Base-by-base conservation (phyloP, 495 filamentous ascomycete genomes). In the Cairneyella variabilis region DNA sequence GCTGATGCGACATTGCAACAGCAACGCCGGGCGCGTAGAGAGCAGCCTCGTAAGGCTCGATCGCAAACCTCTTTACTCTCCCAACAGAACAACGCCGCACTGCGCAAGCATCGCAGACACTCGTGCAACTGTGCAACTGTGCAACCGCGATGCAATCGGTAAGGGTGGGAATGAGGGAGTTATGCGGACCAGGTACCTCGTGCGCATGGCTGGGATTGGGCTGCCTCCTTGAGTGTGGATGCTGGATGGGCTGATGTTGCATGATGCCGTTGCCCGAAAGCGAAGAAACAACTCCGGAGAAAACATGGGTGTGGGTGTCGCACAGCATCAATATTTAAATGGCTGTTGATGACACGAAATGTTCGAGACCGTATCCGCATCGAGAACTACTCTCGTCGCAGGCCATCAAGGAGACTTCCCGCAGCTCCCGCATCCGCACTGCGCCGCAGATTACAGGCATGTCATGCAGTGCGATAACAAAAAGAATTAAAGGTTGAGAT, bases 11-110 rank as follows among this genome's bases (percentile, higher is more conserved):
- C 40, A 46, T 16, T 51, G 51, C 25, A 41, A 37, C 38, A 51
- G 54, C 53, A 52, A 56, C 54, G 57, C 57, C 57, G 57, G 58
- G 58, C 57, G 61, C 61, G 57, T 61, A 60, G 60, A 61, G 52
- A 56, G 55, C 51, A 51, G 54, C 58, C 47, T 48, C 54, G 54
- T 60, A 61, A 56, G 61, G 61, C 45, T 60, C 25, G 27, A 21
- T 42, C 42, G 20, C 45, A 23, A 55, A 58, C 56, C 54, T 41
- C 14, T 38, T 41, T n/a, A n/a, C n/a, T n/a, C n/a, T n/a, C n/a
- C n/a, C n/a, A n/a, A n/a, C n/a, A n/a, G n/a, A n/a, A n/a, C n/a
- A n/a, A n/a, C n/a, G n/a, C n/a, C n/a, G n/a, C n/a, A n/a, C n/a
- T n/a, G n/a, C n/a, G n/a, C n/a, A n/a, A n/a, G n/a, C n/a, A n/a